Evolutionary conservation across 1,284 basidiomycete species (phyloP).

Genomic region (Sparassis latifolia): DNA sequence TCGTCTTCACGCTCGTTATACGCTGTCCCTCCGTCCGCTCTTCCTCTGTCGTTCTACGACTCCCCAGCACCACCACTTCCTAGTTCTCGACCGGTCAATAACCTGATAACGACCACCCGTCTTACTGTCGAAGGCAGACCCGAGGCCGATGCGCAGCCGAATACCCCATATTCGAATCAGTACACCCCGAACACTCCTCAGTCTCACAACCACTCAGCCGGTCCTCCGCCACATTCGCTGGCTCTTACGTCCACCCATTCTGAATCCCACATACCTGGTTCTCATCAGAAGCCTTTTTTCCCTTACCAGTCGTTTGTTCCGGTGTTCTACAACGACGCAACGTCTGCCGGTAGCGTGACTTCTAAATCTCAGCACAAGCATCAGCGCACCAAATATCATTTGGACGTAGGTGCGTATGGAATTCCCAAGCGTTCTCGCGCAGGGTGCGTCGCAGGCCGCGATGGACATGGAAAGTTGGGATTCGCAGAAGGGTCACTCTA

Average conservation of each 20-base stretch:
- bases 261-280: conserved; percentile 23
- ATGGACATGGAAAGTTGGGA: conserved; percentile 21
- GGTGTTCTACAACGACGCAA: conserved; percentile 23
- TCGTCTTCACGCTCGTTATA: conserved; percentile 36
- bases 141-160: conserved; percentile 34
- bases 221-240: conserved; percentile 32
- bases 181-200: conserved; percentile 20
- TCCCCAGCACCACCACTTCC: conserved; percentile 35
- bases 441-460: conserved; percentile 24
- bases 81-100: conserved; percentile 31
- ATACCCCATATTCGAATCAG: conserved; percentile 11
- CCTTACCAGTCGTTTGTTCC: conserved; percentile 34
- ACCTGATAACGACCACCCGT: conserved; percentile 36
- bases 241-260: conserved; percentile 39
- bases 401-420: conserved; percentile 71
- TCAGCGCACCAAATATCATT: conserved; percentile 46
- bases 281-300: conserved; percentile 32
- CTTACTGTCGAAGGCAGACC: conserved; percentile 39
- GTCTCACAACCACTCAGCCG: conserved; percentile 19
- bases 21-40: conserved; percentile 25
- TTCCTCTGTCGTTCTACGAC: conserved; percentile 43
- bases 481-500: conserved; percentile 12
- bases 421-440: conserved; percentile 40
- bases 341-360: conserved; percentile 20
- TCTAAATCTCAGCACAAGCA: conserved; percentile 25